Conservation (phyloP, 805 yeast species). For the Isabelozyma heimii region DNA sequence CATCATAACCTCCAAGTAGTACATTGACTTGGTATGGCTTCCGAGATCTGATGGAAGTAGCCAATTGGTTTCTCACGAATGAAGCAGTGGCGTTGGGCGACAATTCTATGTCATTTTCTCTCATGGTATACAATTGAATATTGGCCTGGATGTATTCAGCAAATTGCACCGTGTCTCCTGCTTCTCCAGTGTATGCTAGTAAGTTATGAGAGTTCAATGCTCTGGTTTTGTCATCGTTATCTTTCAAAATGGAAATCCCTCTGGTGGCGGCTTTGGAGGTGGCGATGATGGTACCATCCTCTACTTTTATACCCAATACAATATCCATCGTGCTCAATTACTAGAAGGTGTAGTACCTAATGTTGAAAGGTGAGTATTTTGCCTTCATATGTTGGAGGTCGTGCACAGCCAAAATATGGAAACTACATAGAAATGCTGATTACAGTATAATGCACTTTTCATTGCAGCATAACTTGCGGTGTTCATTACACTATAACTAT, state of each 20-base stretch:
- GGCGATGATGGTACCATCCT: slow-evolving; percentile 81
- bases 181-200: slow-evolving; percentile 90
- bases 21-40: slow-evolving; percentile 94
- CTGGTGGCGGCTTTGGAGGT: slow-evolving; percentile 94
- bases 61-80: slow-evolving; percentile 84
- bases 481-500: background rate
- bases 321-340: slow-evolving; percentile 70
- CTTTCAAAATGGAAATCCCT: slow-evolving; percentile 42
- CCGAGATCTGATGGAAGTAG: slow-evolving; percentile 78
- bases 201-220: slow-evolving; percentile 70
- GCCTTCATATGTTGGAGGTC: background rate
- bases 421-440: background rate
- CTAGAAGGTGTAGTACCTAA: background rate
- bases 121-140: slow-evolving; percentile 79
- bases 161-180: slow-evolving; percentile 95
- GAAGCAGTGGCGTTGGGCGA: slow-evolving; percentile 85
- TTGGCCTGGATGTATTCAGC: slow-evolving; percentile 95
- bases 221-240: slow-evolving; percentile 47
- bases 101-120: slow-evolving; percentile 74
- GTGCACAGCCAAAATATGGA: background rate
- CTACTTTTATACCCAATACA: slow-evolving; percentile 78
- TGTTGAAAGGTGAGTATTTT: background rate
- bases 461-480: background rate
- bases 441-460: too few relatives aligned
- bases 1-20: slow-evolving; percentile 82